These are phyloP conservation scores for Komagataella pseudopastoris DNA, from an alignment of 805 yeast species.

Conservation along the genomic window DNA sequence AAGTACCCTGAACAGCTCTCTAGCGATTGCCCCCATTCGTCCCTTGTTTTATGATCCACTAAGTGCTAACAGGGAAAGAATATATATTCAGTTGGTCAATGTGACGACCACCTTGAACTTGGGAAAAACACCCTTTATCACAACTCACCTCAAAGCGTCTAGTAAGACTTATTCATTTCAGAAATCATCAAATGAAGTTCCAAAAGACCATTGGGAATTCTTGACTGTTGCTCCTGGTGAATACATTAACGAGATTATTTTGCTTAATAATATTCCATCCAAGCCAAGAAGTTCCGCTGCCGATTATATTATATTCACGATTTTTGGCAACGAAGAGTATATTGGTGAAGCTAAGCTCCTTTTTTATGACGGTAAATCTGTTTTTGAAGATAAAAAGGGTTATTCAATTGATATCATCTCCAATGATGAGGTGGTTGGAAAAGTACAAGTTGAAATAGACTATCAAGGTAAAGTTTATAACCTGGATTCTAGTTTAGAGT, in stretches of 20 bases:
- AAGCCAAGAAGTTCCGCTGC: constrained; percentile 25
- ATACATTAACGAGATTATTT: constrained; percentile 56
- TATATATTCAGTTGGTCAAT: constrained; percentile 47
- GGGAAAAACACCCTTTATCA: constrained; percentile 26
- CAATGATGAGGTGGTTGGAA: constrained; percentile 24
- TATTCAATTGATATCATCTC: constrained; percentile 29
- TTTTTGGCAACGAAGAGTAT: constrained; percentile 50
- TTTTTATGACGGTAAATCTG: constrained; percentile 14
- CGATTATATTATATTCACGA: constrained; percentile 40
- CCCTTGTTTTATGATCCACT: constrained; percentile 54
- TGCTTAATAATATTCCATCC: constrained; percentile 42
- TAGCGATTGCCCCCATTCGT: constrained; percentile 40
- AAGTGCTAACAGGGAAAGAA: constrained; percentile 43
- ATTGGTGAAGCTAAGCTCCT: constrained; percentile 45
- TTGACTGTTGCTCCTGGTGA: constrained; percentile 64
- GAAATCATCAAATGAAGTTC: constrained; percentile 53
- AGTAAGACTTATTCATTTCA: constrained; percentile 40
- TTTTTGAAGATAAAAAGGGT: constrained; percentile 28
- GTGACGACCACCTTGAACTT: constrained; percentile 11
- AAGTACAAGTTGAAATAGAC: constrained; percentile 38
- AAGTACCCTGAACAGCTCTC: constrained; percentile 2
- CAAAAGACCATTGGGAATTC: constrained; percentile 48
- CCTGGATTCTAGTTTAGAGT: constrained; percentile 38
- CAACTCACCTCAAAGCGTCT: constrained; percentile 40
- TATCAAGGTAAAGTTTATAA: constrained; percentile 62